These are phyloP conservation scores for Ustilago hordei DNA, from an alignment of 1,284 basidiomycete species.

Conservation along the genomic window DNA sequence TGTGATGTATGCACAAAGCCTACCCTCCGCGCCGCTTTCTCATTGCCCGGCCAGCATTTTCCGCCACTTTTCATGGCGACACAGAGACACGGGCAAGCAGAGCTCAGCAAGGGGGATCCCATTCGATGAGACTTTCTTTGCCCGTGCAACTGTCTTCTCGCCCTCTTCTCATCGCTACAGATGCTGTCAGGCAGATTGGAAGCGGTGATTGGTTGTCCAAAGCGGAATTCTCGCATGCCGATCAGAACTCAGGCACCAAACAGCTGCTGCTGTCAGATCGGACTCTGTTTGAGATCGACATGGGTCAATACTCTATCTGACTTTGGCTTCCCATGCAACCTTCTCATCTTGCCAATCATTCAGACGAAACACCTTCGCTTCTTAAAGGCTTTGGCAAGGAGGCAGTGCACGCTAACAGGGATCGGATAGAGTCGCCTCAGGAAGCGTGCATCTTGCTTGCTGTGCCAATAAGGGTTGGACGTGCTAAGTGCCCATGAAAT, in stretches of 20 bases:
- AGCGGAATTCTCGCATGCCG: not conserved
- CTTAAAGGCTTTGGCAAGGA: not conserved
- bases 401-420: not conserved
- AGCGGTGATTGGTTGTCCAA: not conserved
- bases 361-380: not conserved
- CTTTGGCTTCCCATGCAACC: not conserved
- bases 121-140: not conserved
- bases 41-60: not conserved
- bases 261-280: not conserved
- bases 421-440: not conserved
- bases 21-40: not conserved
- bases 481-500: not conserved
- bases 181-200: not conserved
- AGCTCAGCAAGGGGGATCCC: not conserved
- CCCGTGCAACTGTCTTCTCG: not conserved
- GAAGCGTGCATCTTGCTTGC: not conserved
- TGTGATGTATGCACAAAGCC: not conserved
- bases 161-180: not conserved
- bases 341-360: not conserved
- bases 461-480: not conserved
- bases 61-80: not conserved
- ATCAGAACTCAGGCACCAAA: slow-evolving; percentile 1
- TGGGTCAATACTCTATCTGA: not conserved
- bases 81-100: slow-evolving; percentile 4
- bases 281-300: slow-evolving; percentile 1